Base-by-base conservation (phyloP, 495 filamentous ascomycete species). In the Pseudomonodictys pantanalensis region DNA sequence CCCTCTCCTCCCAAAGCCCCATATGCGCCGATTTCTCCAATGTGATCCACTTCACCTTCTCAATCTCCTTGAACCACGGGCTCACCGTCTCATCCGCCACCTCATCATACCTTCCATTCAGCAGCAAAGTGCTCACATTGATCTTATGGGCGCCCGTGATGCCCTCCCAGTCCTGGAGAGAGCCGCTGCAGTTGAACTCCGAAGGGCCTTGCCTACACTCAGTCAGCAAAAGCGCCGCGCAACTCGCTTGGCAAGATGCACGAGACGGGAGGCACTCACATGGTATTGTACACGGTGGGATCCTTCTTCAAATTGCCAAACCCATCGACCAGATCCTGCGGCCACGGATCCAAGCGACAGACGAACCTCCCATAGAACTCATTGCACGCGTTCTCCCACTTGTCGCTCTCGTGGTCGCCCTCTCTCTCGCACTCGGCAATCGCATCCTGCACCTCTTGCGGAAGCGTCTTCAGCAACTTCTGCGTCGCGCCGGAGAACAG, bases 101-200 rank as follows among this genome's bases (percentile, higher is more conserved):
- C 49, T 78, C 75, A 41, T 82, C 80, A 38, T 78, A 72, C 0
- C 68, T 52, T 4, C 79, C 79, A 47, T 82, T 82, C 24, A 78
- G 69, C 2, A 83, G 56, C 9, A 81, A 68, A 6, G 76, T 77
- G 0, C 68, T 59, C 0, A 65, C 75, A 3, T 60, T 68, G 45
- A 81, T 78, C n/a, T 72, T 65, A 17, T 58, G 50, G 48, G 75
- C 33, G 6, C 52, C 18, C 1, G 57, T 32, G 26, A 66, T 67
- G 4, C 71, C 67, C 25, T 72, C 64, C 75, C 73, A 81, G 33
- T 71, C 62, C 59, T 76, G 76, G 22, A 81, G 64, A 11, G 66
- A 68, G 10, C 79, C 79, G 8, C 60, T 72, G 35, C 77, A 66
- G 11, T 65, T 56, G 56, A 81, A 76, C 58, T 79, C 77, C 0